Evolutionary conservation across 176 grass and related monocot genomes (phyloP).

Genomic region (Lolium perenne): DNA sequence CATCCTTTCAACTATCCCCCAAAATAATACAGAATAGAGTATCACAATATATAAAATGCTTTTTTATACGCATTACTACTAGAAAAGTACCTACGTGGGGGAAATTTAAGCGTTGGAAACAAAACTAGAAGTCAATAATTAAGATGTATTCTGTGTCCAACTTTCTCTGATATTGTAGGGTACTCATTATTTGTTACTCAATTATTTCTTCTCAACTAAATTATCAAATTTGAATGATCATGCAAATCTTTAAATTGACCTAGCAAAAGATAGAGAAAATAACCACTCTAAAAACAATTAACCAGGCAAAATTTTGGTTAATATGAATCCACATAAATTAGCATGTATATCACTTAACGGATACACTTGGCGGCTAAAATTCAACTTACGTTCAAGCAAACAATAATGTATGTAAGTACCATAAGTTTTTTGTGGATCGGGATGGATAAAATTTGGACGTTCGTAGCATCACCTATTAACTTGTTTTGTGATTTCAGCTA

Average conservation of each 20-base stretch:
- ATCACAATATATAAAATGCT: slow-evolving; percentile 26
- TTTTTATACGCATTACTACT: not conserved
- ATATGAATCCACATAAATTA: not conserved
- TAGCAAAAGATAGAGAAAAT: not conserved
- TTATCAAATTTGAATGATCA: not conserved
- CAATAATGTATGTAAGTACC: not conserved
- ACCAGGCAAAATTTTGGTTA: not conserved
- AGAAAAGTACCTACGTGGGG: not conserved
- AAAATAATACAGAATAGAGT: slow-evolving; percentile 14
- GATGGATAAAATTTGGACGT: not conserved
- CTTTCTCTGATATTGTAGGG: not conserved
- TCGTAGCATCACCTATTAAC: not conserved
- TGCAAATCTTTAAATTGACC: not conserved
- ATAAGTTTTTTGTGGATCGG: not conserved
- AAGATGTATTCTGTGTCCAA: not conserved
- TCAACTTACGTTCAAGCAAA: too few species aligned
- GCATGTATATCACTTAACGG: not conserved
- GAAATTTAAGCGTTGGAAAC: not conserved
- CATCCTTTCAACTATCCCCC: not conserved
- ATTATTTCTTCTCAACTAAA: not conserved
- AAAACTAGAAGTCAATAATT: not conserved
- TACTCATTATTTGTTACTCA: not conserved
- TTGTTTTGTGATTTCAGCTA: not conserved
- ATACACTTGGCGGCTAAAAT: not conserved
- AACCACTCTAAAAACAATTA: not conserved